phyloP scores from a whole-genome alignment of 345 rosid genomes.

The Corchorus olitorius region DNA sequence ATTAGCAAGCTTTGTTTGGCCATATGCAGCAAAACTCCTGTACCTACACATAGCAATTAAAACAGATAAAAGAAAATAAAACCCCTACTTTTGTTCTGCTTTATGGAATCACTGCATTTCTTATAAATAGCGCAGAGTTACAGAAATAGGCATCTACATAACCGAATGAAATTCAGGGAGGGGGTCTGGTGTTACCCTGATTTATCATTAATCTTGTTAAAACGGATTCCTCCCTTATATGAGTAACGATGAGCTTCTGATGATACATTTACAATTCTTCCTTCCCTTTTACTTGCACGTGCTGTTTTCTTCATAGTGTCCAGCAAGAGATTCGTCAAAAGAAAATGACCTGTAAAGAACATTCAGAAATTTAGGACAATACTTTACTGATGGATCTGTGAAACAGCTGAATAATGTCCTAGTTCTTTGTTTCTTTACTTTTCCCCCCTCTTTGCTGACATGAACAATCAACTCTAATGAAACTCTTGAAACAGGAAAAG shows the following conservation, averaged over 20 bases:
- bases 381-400: neutral
- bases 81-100: neutral
- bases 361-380: constrained; percentile 7
- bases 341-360: constrained; percentile 69
- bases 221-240: constrained; percentile 62
- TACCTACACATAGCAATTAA: constrained; percentile 43
- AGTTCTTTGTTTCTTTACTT: neutral
- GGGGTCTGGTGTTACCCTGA: constrained; percentile 43
- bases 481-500: neutral
- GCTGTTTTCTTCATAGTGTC: constrained; percentile 75
- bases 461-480: neutral
- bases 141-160: neutral
- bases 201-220: constrained; percentile 62
- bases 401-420: neutral
- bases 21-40: constrained; percentile 51
- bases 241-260: constrained; percentile 63
- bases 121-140: neutral
- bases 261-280: constrained; percentile 69
- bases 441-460: neutral
- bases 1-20: constrained; percentile 81
- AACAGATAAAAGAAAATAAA: neutral
- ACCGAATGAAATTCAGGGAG: neutral
- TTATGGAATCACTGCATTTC: neutral
- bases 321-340: constrained; percentile 64
- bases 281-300: constrained; percentile 55